Conservation (phyloP, 495 filamentous ascomycete genomes). For the Friedmanniomyces endolithicus region DNA sequence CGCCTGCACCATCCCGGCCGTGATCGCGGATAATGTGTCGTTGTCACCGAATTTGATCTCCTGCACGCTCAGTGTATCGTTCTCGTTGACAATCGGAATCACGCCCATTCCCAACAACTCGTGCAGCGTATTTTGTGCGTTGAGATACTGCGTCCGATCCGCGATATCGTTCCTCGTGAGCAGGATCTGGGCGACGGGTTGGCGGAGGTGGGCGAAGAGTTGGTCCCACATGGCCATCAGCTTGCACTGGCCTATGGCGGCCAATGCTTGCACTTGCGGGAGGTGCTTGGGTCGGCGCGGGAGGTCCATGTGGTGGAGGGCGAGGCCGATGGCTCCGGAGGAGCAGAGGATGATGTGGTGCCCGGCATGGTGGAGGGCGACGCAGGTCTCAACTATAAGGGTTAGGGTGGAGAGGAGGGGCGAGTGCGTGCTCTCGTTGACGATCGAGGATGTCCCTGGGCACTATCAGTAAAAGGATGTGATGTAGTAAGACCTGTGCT, state of each 20-base stretch:
- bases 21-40: constrained; percentile 91
- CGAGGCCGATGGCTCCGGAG: constrained; percentile 91
- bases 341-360: constrained; percentile 92
- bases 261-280: constrained; percentile 79
- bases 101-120: constrained; percentile 91
- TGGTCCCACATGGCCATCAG: constrained; percentile 94
- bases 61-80: constrained; percentile 90
- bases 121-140: constrained; percentile 85
- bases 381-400: constrained; percentile 83
- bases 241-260: constrained; percentile 89
- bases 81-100: constrained; percentile 97
- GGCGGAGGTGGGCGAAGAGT: constrained; percentile 70
- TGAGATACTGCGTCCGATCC: constrained; percentile 89
- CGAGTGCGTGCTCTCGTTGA: constrained; percentile 92
- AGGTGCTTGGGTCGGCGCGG: constrained; percentile 81
- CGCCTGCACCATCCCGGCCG: constrained; percentile 91
- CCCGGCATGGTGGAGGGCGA: constrained; percentile 73
- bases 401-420: constrained; percentile 85
- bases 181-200: constrained; percentile 88
- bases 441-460: constrained; percentile 90
- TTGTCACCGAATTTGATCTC: constrained; percentile 99
- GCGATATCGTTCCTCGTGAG: constrained; percentile 95
- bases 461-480: background rate
- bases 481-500: background rate
- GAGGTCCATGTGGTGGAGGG: constrained; percentile 76